Evolutionary conservation across 2,329 filamentous ascomycete genomes (phyloP).

Genomic region (Aspergillus sp.): DNA sequence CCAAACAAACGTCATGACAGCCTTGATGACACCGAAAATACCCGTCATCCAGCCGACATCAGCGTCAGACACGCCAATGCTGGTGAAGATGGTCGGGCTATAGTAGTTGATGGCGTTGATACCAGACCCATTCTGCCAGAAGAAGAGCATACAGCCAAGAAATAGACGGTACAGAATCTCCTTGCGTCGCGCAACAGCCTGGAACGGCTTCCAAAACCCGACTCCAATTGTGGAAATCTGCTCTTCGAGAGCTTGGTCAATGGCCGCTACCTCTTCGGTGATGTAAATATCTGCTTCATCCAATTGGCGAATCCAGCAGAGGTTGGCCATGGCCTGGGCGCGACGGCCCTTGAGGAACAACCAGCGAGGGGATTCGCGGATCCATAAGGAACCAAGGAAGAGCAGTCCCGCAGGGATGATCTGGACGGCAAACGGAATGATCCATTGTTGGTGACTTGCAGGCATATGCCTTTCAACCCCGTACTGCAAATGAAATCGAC

Average conservation of each 20-base stretch:
- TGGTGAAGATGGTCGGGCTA: slow-evolving; percentile 66
- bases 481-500: slow-evolving; percentile 39
- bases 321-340: slow-evolving; percentile 61
- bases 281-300: slow-evolving; percentile 60
- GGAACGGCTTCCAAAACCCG: slow-evolving; percentile 76
- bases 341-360: slow-evolving; percentile 68
- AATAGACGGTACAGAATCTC: slow-evolving; percentile 68
- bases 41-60: slow-evolving; percentile 45
- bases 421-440: slow-evolving; percentile 45
- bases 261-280: slow-evolving; percentile 68
- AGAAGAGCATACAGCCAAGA: slow-evolving; percentile 71
- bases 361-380: slow-evolving; percentile 68
- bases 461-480: slow-evolving; percentile 49
- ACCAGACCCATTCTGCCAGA: slow-evolving; percentile 75
- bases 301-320: slow-evolving; percentile 48
- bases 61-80: slow-evolving; percentile 61
- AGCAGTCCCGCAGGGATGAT: slow-evolving; percentile 43
- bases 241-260: slow-evolving; percentile 69
- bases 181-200: slow-evolving; percentile 54
- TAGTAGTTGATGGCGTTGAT: slow-evolving; percentile 83
- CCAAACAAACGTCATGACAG: slow-evolving; percentile 66
- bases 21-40: slow-evolving; percentile 76
- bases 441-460: slow-evolving; percentile 38
- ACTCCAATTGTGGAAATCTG: slow-evolving; percentile 63
- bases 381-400: slow-evolving; percentile 59